Evolutionary conservation across 345 rosid genomes (phyloP).

Genomic region (Citrus maxima): DNA sequence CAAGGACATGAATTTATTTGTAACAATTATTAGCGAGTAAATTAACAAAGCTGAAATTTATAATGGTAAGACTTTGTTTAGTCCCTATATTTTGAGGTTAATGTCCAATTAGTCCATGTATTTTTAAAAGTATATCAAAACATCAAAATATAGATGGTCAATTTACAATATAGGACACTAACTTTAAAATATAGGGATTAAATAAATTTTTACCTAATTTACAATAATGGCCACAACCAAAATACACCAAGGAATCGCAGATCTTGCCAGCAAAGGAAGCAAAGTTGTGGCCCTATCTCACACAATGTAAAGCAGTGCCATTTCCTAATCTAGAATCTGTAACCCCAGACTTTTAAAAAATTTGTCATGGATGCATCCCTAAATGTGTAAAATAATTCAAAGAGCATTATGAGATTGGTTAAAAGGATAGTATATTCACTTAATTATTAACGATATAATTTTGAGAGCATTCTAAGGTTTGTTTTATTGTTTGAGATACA

Average conservation of each 20-base stretch:
- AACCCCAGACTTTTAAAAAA: constrained; percentile 7
- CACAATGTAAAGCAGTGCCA: constrained; percentile 1
- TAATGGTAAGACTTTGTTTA: too few species aligned
- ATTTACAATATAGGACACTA: too few species aligned
- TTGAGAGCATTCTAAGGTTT: too few species aligned
- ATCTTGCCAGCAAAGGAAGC: constrained; percentile 2
- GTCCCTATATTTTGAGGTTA: too few species aligned
- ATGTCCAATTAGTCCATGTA: accelerated
- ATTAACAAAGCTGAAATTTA: neutral
- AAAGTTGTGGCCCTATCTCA: constrained; percentile 15
- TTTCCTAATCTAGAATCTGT: constrained; percentile 18
- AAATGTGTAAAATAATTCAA: neutral
- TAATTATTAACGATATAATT: too few species aligned
- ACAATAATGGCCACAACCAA: constrained; percentile 8
- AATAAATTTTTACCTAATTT: too few species aligned
- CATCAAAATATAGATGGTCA: too few species aligned
- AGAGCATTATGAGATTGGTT: neutral
- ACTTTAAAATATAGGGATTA: too few species aligned
- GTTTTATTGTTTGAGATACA: too few species aligned
- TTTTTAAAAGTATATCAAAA: too few species aligned
- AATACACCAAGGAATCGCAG: neutral
- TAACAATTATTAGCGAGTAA: neutral
- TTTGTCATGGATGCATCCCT: neutral
- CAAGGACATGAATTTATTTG: neutral
- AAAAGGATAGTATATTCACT: neutral